Evolutionary conservation across 202 grass and related monocot genomes (phyloP).

Genomic region (Setaria italica): DNA sequence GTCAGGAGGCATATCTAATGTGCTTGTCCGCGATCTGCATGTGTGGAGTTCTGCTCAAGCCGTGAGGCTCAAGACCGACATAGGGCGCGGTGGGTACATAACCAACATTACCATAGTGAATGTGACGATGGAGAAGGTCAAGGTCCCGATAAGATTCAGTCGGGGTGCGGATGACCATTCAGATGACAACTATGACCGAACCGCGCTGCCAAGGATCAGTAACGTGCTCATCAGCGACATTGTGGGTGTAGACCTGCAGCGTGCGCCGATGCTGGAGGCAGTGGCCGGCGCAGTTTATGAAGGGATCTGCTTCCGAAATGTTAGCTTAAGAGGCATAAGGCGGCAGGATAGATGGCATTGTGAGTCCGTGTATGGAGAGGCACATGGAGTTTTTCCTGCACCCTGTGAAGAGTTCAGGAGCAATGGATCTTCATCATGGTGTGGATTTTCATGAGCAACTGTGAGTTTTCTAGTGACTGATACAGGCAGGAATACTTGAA

Average conservation of each 20-base stretch:
- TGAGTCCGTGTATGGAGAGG: conserved; percentile 70
- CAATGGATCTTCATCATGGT: conserved; percentile 64
- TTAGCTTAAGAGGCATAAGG: conserved; percentile 59
- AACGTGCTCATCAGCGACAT: conserved; percentile 63
- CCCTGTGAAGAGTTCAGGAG: conserved; percentile 67
- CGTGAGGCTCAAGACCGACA: conserved; percentile 69
- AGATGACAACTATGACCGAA: conserved; percentile 56
- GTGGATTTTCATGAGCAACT: conserved; percentile 48
- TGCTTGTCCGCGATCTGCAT: conserved; percentile 65
- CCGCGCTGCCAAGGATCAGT: conserved; percentile 60
- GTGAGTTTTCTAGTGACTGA: not conserved
- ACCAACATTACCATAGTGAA: conserved; percentile 75
- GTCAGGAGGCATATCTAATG: conserved; percentile 83
- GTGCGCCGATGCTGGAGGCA: conserved; percentile 64
- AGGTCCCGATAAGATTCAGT: conserved; percentile 85
- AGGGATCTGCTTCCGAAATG: conserved; percentile 73
- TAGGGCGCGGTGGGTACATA: conserved; percentile 79
- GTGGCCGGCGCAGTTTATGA: conserved; percentile 66
- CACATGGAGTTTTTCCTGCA: conserved; percentile 62
- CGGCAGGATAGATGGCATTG: conserved; percentile 66
- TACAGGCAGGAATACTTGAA: conserved; percentile 24
- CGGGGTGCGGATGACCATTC: conserved; percentile 78
- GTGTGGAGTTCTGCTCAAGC: conserved; percentile 77
- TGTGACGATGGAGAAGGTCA: conserved; percentile 73
- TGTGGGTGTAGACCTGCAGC: conserved; percentile 52